Base-by-base conservation (phyloP, 306 rosid species). In the Malus orientalis region DNA sequence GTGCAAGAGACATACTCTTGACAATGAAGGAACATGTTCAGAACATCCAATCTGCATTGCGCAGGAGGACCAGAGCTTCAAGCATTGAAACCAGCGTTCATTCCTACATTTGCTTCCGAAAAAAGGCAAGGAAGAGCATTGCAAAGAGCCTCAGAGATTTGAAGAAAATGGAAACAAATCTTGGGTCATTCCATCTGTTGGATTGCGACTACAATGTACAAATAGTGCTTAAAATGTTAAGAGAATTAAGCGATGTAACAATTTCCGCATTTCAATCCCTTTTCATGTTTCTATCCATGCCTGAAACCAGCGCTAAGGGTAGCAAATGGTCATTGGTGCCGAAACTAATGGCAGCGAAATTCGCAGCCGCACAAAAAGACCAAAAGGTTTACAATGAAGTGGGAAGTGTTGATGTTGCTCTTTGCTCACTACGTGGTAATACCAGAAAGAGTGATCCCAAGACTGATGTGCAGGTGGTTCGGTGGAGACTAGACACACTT, bases 81-180 rank as follows among this genome's bases (percentile, higher is more conserved):
- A 75, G 82, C 80, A 76, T 90, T 3, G 91, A 84, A 73, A 81
- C 51, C 47, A 84, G 67, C 20, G 68, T 90, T 77, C 85, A 86
- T 72, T 73, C 88, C 69, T 88, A 85, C 74, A 73, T 80, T 3
- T 68, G 65, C 84, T 88, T 88, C 27, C 86, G 89, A 49, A 95
- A 84, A 84, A 89, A 83, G 27, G 85, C 86, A 6, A 94, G 83
- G 82, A 94, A 89, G 78, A 90, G 80, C 53, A 77, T 84, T 5
- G 74, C 80, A 0, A 85, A 80, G 79, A 88, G 82, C 79, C 70
- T 89, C 19, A 42, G 62, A 20, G 78, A 66, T 16, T 11, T 92
- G 67, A 92, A 90, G 87, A 66, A 67, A 80, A 85, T 81, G 91
- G 87, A 86, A 57, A 87, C 49, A 75, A 81, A 65, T 30, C 82